A percentile compares a stretch with the other conserved stretches of the same genome.
phyloP scores from a whole-genome alignment of 176 grass and related monocot species.

The Cenchrus fungigraminus region DNA sequence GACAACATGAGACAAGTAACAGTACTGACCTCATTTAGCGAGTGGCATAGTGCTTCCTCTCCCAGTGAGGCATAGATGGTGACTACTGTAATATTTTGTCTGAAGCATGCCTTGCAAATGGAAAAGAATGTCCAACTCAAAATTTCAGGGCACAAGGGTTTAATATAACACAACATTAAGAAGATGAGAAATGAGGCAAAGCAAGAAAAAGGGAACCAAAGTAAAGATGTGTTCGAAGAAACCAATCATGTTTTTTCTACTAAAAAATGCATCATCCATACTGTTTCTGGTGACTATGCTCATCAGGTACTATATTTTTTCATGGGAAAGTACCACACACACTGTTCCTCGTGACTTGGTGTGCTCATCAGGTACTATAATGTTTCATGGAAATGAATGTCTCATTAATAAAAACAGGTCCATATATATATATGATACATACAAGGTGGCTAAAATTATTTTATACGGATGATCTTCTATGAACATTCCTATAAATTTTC shows the following conservation, averaged over 20 bases:
- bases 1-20: constrained; percentile 20
- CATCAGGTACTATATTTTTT: too few relatives aligned
- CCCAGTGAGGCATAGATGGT: constrained; percentile 95
- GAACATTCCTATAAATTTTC: neutral
- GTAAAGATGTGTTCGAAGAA: neutral
- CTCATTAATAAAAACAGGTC: neutral
- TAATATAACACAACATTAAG: constrained; percentile 26
- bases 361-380: too few relatives aligned
- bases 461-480: neutral
- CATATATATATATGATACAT: neutral
- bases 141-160: constrained; percentile 14
- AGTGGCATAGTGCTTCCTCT: constrained; percentile 94
- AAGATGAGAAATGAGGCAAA: neutral
- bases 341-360: too few relatives aligned
- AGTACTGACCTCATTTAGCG: constrained; percentile 86
- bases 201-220: neutral
- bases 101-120: constrained; percentile 84
- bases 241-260: neutral
- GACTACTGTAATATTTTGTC: constrained; percentile 80
- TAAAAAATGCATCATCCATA: neutral
- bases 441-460: constrained; percentile 4
- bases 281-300: too few relatives aligned
- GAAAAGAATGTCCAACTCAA: neutral
- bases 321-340: too few relatives aligned
- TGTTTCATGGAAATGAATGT: constrained; percentile 14